Conservation (phyloP, 371 early-diverging fungal genomes). For the Mortierella sp. region DNA sequence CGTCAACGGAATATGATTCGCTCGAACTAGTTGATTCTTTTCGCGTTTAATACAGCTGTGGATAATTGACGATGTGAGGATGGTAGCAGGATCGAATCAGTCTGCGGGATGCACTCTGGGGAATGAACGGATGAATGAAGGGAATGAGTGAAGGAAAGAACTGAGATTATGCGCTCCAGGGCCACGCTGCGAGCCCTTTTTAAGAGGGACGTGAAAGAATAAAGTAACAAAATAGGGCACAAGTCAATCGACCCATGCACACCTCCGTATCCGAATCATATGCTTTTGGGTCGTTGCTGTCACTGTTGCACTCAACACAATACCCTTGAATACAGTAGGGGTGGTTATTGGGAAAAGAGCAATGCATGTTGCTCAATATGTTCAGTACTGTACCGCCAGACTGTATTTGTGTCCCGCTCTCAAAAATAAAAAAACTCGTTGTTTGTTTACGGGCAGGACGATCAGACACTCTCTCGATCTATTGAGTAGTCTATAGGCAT, state of each 20-base stretch:
- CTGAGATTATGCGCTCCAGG: background rate
- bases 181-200: background rate
- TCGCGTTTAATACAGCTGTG: too few relatives aligned
- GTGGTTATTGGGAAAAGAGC: too few relatives aligned
- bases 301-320: background rate
- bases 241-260: slow-evolving; percentile 1
- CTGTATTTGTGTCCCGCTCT: background rate
- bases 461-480: background rate
- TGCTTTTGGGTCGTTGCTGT: slow-evolving; percentile 13
- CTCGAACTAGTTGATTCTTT: too few relatives aligned
- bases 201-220: background rate
- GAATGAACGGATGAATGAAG: background rate
- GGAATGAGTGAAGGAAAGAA: slow-evolving; percentile 3
- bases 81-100: background rate
- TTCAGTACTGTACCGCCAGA: background rate
- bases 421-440: background rate
- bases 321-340: too few relatives aligned
- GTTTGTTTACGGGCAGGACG: slow-evolving; percentile 3
- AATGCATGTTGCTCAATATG: too few relatives aligned
- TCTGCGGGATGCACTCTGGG: background rate
- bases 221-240: background rate
- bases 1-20: background rate
- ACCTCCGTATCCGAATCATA: slow-evolving; percentile 21
- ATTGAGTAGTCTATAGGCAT: background rate
- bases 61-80: background rate